Evolutionary conservation across 352 stramenopile species (phyloP).

Genomic region (Phytophthora cactorum): DNA sequence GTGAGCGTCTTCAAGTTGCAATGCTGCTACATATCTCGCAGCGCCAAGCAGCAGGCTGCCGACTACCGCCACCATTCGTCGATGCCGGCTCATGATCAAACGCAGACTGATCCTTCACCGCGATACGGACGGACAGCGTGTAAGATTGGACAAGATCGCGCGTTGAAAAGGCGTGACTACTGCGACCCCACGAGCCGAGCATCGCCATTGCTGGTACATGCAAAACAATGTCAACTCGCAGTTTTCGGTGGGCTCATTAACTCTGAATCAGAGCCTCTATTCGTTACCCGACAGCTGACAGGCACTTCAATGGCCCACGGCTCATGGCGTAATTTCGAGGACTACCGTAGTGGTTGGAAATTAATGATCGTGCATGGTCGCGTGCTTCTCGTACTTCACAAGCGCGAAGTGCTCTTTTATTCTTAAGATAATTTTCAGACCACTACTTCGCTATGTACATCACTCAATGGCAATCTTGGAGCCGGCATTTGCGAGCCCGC

Average conservation of each 20-base stretch:
- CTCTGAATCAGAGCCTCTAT: too few species aligned
- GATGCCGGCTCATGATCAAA: conserved; percentile 23
- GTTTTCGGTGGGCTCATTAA: too few species aligned
- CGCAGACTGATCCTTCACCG: neutral
- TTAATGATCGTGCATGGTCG: conserved; percentile 19
- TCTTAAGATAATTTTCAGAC: conserved; percentile 29
- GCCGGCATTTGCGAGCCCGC: too few species aligned
- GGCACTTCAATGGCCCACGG: too few species aligned
- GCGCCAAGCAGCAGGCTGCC: conserved; percentile 11
- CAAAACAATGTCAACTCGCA: too few species aligned
- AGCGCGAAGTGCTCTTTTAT: too few species aligned
- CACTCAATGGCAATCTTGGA: too few species aligned
- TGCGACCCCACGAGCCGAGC: too few species aligned
- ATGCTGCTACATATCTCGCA: neutral
- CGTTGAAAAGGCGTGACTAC: conserved; percentile 19
- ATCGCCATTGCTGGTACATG: too few species aligned
- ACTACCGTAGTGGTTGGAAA: neutral
- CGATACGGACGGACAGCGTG: conserved; percentile 9
- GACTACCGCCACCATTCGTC: neutral
- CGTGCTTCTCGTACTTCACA: conserved; percentile 17
- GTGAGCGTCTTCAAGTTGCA: conserved; percentile 2
- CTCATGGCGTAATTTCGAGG: too few species aligned
- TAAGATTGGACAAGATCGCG: conserved; percentile 30
- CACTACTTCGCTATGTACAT: conserved; percentile 51
- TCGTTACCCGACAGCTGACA: too few species aligned